Percentiles rank a stretch among this genome's conserved stretches.
Evolutionary conservation across 495 filamentous ascomycete species (phyloP).

Genomic region (Cryomyces minteri): DNA sequence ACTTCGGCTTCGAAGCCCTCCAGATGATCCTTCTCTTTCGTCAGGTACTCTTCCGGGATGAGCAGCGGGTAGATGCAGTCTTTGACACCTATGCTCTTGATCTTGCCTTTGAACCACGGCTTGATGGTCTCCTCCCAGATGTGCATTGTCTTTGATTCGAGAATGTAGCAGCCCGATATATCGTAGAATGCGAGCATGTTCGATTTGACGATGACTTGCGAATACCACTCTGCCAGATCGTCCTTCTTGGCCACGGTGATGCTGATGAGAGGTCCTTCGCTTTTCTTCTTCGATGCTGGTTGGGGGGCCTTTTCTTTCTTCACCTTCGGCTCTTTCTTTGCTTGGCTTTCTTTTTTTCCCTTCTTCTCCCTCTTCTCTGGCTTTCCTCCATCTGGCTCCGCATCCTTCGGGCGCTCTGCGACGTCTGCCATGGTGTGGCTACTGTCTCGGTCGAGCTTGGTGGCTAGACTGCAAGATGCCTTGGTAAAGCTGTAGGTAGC

Average conservation of each 20-base stretch:
- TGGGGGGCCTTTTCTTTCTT: neutral
- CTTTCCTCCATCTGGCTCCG: no score
- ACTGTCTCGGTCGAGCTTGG: no score
- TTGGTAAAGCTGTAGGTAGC: no score
- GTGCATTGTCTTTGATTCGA: constrained; percentile 59
- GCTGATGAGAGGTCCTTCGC: constrained; percentile 54
- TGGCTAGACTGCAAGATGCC: no score
- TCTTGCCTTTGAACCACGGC: constrained; percentile 69
- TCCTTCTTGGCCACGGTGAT: constrained; percentile 67
- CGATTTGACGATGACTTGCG: constrained; percentile 86
- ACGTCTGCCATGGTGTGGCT: no score
- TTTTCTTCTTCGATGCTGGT: constrained; percentile 26
- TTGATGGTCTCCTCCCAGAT: constrained; percentile 78
- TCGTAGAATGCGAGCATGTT: constrained; percentile 91
- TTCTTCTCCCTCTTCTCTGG: constrained; percentile 7
- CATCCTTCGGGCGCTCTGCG: no score
- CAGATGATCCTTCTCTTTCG: constrained; percentile 91
- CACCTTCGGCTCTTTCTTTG: constrained; percentile 4
- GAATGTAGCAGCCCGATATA: constrained; percentile 88
- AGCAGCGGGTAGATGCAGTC: constrained; percentile 96
- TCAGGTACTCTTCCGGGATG: constrained; percentile 71
- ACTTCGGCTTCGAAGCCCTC: constrained; percentile 96
- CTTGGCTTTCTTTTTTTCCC: constrained; percentile 3
- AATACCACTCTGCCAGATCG: constrained; percentile 91
- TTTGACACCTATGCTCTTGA: constrained; percentile 78